A percentile compares a stretch with the other conserved stretches of the same genome.
phyloP scores from a whole-genome alignment of 140 eudicot genomes.

The Oenanthe javanica region DNA sequence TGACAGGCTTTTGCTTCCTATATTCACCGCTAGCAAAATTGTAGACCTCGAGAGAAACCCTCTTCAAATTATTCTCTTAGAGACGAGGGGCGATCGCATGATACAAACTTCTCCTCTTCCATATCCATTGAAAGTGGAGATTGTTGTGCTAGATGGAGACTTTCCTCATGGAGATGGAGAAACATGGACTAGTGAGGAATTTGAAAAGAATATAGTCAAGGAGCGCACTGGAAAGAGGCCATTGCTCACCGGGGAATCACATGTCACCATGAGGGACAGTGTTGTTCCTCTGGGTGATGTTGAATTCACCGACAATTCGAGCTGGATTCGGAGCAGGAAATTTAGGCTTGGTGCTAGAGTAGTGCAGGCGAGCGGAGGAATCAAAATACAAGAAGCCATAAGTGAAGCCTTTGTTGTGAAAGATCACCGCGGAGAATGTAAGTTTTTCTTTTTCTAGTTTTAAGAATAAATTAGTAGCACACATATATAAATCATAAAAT shows the following conservation, averaged over 20 bases:
- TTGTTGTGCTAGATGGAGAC: conserved; percentile 72
- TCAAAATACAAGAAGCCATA: conserved; percentile 44
- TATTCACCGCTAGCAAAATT: conserved; percentile 53
- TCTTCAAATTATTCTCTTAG: conserved; percentile 42
- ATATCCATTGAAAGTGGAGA: conserved; percentile 42
- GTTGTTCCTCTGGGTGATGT: conserved; percentile 37
- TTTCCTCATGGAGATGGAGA: conserved; percentile 25
- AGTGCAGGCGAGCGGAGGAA: conserved; percentile 22
- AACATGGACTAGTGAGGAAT: conserved; percentile 49
- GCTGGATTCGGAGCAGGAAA: conserved; percentile 76
- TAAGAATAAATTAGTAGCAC: neutral
- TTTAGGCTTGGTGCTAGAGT: conserved; percentile 69
- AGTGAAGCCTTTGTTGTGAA: conserved; percentile 67
- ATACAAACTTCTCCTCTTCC: conserved; percentile 18
- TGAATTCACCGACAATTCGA: conserved; percentile 78
- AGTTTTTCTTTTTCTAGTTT: conserved; percentile 15
- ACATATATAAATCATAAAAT: no score
- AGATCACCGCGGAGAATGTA: conserved; percentile 90
- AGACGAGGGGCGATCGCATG: conserved; percentile 17
- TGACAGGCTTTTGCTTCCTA: conserved; percentile 35
- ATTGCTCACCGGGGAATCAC: conserved; percentile 50
- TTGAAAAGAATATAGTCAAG: conserved; percentile 42
- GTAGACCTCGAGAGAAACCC: conserved; percentile 41
- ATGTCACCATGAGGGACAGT: conserved; percentile 48
- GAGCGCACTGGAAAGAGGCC: conserved; percentile 73